Percentiles rank a stretch among this genome's conserved stretches.
Evolutionary conservation across 768 basidiomycete species (phyloP).

Genomic region (Gautieria morchelliformis): DNA sequence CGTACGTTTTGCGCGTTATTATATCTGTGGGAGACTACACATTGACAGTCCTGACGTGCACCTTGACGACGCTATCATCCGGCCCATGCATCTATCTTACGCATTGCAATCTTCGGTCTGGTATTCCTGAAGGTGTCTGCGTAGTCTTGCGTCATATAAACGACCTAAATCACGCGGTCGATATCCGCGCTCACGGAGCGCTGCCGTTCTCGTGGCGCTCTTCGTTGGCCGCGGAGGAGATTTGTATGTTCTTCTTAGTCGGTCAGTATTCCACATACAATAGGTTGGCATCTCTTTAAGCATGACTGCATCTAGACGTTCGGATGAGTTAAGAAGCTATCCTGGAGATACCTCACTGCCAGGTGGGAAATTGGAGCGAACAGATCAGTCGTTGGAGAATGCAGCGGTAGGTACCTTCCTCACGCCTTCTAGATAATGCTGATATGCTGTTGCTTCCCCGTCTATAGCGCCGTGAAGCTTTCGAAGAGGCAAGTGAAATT

Average conservation of each 20-base stretch:
- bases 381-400: slow-evolving; percentile 62
- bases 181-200: slow-evolving; percentile 49
- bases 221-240: slow-evolving; percentile 82
- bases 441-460: neutral
- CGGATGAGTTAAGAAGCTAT: slow-evolving; percentile 61
- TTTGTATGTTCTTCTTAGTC: slow-evolving; percentile 74
- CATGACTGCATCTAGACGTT: slow-evolving; percentile 40
- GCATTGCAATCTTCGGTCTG: neutral
- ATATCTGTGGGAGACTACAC: neutral
- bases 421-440: neutral
- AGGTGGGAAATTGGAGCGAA: slow-evolving; percentile 69
- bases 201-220: slow-evolving; percentile 75
- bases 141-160: slow-evolving; percentile 42
- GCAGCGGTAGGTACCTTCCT: slow-evolving; percentile 52
- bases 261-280: slow-evolving; percentile 37
- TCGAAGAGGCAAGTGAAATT: slow-evolving; percentile 59
- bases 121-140: slow-evolving; percentile 40
- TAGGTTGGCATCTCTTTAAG: neutral
- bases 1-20: neutral
- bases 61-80: too few relatives aligned
- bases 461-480: slow-evolving; percentile 72
- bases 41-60: too few relatives aligned
- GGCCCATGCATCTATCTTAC: neutral
- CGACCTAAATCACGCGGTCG: slow-evolving; percentile 26
- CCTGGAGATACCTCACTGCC: slow-evolving; percentile 86